phyloP scores from a whole-genome alignment of 306 rosid genomes.

The Corylus heterophylla region DNA sequence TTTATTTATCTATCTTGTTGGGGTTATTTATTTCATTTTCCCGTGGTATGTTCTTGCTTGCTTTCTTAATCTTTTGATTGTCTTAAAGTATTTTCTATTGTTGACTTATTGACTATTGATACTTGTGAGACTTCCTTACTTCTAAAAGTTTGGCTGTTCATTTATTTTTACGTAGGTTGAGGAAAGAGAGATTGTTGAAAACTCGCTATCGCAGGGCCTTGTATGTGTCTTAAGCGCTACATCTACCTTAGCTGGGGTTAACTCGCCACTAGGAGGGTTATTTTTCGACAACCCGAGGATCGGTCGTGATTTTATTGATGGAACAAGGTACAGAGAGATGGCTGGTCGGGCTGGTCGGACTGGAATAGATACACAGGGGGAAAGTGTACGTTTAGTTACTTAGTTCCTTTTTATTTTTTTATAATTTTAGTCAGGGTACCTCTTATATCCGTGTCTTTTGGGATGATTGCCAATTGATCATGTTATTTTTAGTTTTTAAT shows the following conservation, averaged over 20 bases:
- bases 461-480: conserved; percentile 2
- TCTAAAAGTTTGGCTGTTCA: conserved; percentile 20
- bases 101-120: conserved; percentile 6
- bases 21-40: conserved; percentile 23
- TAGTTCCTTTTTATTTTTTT: conserved; percentile 15
- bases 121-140: conserved; percentile 19
- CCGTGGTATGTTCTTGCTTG: conserved; percentile 12
- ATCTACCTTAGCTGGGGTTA: conserved; percentile 96
- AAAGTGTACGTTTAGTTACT: conserved; percentile 66
- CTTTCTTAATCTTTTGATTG: conserved; percentile 14
- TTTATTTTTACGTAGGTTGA: conserved; percentile 63
- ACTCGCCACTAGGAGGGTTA: conserved; percentile 93
- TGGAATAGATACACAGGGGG: conserved; percentile 96
- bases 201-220: conserved; percentile 93
- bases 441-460: conserved; percentile 6
- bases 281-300: conserved; percentile 95
- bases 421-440: conserved; percentile 3
- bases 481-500: neutral
- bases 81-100: neutral
- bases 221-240: conserved; percentile 94
- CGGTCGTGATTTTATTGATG: conserved; percentile 93
- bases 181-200: conserved; percentile 93
- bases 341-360: conserved; percentile 99
- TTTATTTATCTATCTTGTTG: neutral
- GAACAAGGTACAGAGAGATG: conserved; percentile 93